A percentile compares a stretch with the other conserved stretches of the same genome.
These are phyloP conservation scores for Mangifera indica DNA, from an alignment of 345 rosid genomes.

Conservation along the genomic window DNA sequence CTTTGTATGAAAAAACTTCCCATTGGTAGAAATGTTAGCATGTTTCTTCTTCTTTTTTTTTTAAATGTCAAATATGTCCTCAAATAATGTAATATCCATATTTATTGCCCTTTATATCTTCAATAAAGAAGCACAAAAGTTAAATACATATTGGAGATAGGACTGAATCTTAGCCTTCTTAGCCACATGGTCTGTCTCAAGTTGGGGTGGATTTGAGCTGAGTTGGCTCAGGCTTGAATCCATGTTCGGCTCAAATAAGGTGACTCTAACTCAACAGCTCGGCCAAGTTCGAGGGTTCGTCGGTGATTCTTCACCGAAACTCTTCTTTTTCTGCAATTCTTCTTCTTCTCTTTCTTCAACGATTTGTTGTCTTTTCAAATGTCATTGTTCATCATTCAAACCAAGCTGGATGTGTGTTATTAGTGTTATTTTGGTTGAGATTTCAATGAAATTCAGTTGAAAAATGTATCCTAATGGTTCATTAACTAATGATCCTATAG, in stretches of 20 bases:
- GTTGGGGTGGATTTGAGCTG: no score
- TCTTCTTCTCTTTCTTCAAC: no score
- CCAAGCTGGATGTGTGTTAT: no score
- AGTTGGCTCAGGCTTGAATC: no score
- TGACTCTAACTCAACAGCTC: no score
- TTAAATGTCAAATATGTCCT: not conserved
- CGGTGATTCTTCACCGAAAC: no score
- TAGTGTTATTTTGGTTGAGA: constrained; percentile 12
- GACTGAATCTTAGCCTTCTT: constrained; percentile 15
- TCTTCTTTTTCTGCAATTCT: no score
- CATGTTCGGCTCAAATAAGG: no score
- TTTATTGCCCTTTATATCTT: not conserved
- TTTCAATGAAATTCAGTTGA: not conserved
- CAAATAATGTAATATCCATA: not conserved
- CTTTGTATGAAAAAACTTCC: constrained; percentile 1
- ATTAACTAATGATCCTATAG: not conserved
- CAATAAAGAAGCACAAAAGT: not conserved
- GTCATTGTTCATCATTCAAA: no score
- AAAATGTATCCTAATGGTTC: not conserved
- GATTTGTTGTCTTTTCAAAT: no score
- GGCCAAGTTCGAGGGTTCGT: no score
- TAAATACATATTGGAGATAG: not conserved
- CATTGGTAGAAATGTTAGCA: not conserved
- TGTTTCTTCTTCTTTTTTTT: not conserved
- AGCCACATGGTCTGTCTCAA: constrained; percentile 9